Percentiles rank a stretch among this genome's conserved stretches.
Conservation (phyloP, 2,329 filamentous ascomycete species). For the Fusarium newnesense region DNA sequence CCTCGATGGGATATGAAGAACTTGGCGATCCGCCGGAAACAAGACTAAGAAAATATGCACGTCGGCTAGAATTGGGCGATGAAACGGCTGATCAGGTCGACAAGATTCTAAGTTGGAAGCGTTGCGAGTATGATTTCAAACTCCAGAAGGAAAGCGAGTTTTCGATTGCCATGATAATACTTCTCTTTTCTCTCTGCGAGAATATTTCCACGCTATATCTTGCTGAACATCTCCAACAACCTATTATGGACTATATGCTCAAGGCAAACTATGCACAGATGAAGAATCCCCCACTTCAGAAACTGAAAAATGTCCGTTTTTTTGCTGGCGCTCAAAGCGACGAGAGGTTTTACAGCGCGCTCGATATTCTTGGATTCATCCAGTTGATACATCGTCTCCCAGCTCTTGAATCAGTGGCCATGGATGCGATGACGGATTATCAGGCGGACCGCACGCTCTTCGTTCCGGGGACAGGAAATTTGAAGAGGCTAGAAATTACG, state of each 20-base stretch:
- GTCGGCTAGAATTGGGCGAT: fast-evolving
- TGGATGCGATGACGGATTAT: background rate
- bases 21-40: fast-evolving
- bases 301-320: background rate
- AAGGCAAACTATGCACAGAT: background rate
- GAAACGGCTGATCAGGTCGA: background rate
- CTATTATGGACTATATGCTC: background rate
- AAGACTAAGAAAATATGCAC: background rate
- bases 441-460: background rate
- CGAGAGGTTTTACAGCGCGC: background rate
- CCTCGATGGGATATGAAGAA: background rate
- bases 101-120: background rate
- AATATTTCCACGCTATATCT: background rate
- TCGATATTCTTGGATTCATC: background rate
- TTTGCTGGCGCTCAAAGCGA: background rate
- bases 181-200: background rate
- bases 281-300: background rate
- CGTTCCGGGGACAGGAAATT: background rate
- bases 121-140: fast-evolving
- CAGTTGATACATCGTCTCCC: background rate
- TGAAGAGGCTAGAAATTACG: background rate
- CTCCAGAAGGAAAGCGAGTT: background rate
- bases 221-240: background rate
- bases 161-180: fast-evolving
- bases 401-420: background rate